These are phyloP conservation scores for Chenopodium album DNA, from an alignment of 148 eudicot species.

Conservation along the genomic window DNA sequence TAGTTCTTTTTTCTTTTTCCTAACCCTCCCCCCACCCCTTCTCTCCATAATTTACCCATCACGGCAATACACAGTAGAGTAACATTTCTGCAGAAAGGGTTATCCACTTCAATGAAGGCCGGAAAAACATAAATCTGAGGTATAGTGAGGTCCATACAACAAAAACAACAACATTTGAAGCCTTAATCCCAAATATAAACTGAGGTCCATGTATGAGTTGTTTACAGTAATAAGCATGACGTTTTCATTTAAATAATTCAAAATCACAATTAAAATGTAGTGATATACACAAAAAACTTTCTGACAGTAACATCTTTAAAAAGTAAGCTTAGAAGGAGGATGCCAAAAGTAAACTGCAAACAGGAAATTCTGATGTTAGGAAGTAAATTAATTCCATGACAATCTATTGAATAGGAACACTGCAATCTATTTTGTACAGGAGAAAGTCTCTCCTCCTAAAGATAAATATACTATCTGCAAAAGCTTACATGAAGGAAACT, in stretches of 20 bases:
- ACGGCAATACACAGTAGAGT: too few relatives aligned
- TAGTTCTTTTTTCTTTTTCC: too few relatives aligned
- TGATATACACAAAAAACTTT: background rate
- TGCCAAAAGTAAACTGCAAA: background rate
- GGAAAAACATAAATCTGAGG: too few relatives aligned
- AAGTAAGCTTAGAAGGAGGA: background rate
- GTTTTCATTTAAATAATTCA: background rate
- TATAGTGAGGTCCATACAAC: too few relatives aligned
- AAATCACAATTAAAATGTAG: background rate
- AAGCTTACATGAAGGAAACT: slow-evolving; percentile 16
- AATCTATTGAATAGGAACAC: background rate
- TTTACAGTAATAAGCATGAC: background rate
- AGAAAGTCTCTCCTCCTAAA: slow-evolving; percentile 4
- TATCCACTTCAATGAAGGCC: too few relatives aligned
- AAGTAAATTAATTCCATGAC: background rate
- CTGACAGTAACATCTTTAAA: background rate
- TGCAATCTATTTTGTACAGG: background rate
- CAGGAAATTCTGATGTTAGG: background rate
- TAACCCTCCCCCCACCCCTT: too few relatives aligned
- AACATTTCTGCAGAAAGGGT: too few relatives aligned
- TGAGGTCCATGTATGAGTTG: too few relatives aligned
- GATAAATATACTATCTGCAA: slow-evolving; percentile 1
- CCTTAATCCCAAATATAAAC: too few relatives aligned
- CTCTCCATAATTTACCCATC: too few relatives aligned
- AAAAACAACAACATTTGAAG: too few relatives aligned